Base-by-base conservation (phyloP, 495 filamentous ascomycete species). In the Letharia lupina region DNA sequence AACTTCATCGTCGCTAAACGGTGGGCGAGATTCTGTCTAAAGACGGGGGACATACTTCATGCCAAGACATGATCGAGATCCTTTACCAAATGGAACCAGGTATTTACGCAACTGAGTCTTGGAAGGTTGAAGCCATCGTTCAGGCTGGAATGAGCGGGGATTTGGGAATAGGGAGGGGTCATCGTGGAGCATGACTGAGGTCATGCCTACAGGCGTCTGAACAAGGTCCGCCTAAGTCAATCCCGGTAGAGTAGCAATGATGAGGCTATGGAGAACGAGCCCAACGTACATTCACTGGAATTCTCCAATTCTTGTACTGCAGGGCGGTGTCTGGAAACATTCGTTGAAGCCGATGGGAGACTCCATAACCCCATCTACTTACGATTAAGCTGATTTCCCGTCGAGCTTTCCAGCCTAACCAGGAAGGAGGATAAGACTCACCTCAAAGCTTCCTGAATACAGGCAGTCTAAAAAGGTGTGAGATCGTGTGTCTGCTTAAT, bases 281-380 rank as follows among this genome's bases (percentile, higher is more conserved):
- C 20, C 7, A 12, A 59, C 56, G 2, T 42, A 60, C 58, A 59
- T 68, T 63, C 15, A 67, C n/a, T 3, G 74, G 73, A 47, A 73
- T 76, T 6, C 45, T 59, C 57, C 72, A 73, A n/a, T 47, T n/a
- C 23, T 69, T 65, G 60, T 75, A 76, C 15, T 64, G 64, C 31
- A 76, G 45, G 57, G 64, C 33, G 37, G 74, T 72, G 18, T 65
- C 70, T 2, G 79, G 80, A 33, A 76, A 75, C 1, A 80, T 66
- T 5, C 82, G 76, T 31, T 79, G 74, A 4, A 80, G 71, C 7
- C 83, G 79, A 37, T 72, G 70, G 3, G 73, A 74, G 63, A 79
- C 70, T 11, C 82, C 82, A 60, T 80, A 78, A 9, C 56, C 42
- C 20, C 39, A 57, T 70, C 77, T 52, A 39, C 33, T 60, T 15